Base-by-base conservation (phyloP, 257 asterid species). In the Nicotiana sylvestris region DNA sequence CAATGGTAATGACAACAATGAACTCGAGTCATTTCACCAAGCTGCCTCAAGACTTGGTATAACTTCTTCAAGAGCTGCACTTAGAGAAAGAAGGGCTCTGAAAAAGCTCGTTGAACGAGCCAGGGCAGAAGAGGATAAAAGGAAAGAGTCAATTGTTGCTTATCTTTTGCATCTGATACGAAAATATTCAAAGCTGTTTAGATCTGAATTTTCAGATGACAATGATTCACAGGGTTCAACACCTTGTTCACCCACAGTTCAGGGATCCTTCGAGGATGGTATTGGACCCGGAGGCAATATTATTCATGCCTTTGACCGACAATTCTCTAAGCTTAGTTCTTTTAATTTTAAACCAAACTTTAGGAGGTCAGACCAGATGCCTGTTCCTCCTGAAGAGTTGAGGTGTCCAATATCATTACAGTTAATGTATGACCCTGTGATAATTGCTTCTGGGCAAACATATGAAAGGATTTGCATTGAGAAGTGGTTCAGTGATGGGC, bases 201-300 rank as follows among this genome's bases (percentile, higher is more conserved):
- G 98, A 85, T 93, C 91, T 61, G 99, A 96, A 37, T 86, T 93
- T 77, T 96, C 95, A 29, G 98, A 96, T 80, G 99, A 96, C 88
- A 93, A 93, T 82, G 99, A 96, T 80, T 96, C 98, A 27, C 99
- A 93, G 85, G 98, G 98, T 12, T 96, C 99, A 29, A 92, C 97
- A 4, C 98, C 98, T 85, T 96, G 98, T 86, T 96, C 99, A 12
- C 99, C 99, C 66, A 93, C 98, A 30, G 81, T 94, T 78, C 93
- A 86, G 61, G 98, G 96, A 68, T 90, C 91, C 12, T 87, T 92
- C 66, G 98, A 92, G 87, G 97, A 91, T 79, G 91, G 87, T 77
- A 58, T 60, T 84, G 90, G 79, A 62, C 89, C 89, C 7, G 91
- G 90, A 55, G 89, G 89, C 43, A 87, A 88, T 83, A 89, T 82